These are phyloP conservation scores for Pseudocercospora macadamiae DNA, from an alignment of 2,329 filamentous ascomycete species.

Conservation along the genomic window DNA sequence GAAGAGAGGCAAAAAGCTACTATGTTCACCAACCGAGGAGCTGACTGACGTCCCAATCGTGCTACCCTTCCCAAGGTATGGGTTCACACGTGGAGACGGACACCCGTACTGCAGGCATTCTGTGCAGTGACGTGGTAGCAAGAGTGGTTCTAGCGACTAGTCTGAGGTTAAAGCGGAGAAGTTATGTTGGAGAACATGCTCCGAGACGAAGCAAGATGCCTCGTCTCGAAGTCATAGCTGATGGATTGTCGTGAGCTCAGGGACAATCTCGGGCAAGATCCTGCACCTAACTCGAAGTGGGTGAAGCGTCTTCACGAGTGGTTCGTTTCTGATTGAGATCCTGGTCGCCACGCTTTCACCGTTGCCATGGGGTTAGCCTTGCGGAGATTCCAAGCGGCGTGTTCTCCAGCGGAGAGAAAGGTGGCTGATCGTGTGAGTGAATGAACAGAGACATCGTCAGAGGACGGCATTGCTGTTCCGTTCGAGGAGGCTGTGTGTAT, in stretches of 20 bases:
- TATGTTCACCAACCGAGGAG: neutral
- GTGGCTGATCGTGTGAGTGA: neutral
- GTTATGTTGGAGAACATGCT: neutral
- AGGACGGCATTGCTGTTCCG: neutral
- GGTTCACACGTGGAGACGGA: neutral
- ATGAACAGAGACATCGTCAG: neutral
- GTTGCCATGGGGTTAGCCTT: neutral
- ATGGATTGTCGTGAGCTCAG: neutral
- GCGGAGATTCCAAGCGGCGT: constrained; percentile 1
- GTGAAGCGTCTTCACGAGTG: neutral
- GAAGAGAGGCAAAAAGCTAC: neutral
- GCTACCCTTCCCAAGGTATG: neutral
- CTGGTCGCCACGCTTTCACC: too few species aligned
- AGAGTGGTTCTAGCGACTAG: neutral
- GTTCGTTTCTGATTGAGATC: neutral
- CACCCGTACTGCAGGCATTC: neutral
- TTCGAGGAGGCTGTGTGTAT: neutral
- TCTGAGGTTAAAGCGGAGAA: neutral
- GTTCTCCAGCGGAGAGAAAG: neutral
- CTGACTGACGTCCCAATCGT: neutral
- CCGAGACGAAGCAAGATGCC: neutral
- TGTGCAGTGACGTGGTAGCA: constrained; percentile 5
- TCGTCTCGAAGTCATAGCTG: neutral
- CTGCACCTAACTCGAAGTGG: neutral
- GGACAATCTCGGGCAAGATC: neutral